phyloP scores from a whole-genome alignment of 305 asterid species.

The Striga hermonthica region DNA sequence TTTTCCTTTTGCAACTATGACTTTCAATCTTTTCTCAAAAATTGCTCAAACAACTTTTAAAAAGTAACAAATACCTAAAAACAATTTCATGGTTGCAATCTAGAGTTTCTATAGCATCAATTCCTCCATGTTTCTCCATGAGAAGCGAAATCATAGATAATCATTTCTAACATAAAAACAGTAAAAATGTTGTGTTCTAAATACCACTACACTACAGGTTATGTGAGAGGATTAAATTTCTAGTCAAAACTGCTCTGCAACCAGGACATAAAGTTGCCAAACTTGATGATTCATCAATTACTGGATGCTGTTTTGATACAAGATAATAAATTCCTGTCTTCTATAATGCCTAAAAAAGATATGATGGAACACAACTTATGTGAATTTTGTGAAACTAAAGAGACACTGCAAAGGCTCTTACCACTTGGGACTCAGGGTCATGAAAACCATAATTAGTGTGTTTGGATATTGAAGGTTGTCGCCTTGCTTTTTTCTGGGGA shows the following conservation, averaged over 20 bases:
- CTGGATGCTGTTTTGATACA: background rate
- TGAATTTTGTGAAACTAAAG: slow-evolving; percentile 26
- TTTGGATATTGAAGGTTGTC: slow-evolving; percentile 36
- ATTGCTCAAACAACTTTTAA: too few species aligned
- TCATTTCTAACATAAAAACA: slow-evolving; percentile 14
- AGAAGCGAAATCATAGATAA: slow-evolving; percentile 1
- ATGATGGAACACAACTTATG: slow-evolving; percentile 20
- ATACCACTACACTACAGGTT: slow-evolving; percentile 4
- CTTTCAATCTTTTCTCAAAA: too few species aligned
- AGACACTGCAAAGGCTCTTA: slow-evolving; percentile 36
- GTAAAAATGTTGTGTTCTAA: slow-evolving; percentile 15
- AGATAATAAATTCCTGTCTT: slow-evolving; percentile 3
- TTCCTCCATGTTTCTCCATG: slow-evolving; percentile 18
- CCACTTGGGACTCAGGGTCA: slow-evolving; percentile 49
- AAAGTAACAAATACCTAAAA: too few species aligned
- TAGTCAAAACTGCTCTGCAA: slow-evolving; percentile 17
- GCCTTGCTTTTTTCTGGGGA: slow-evolving; percentile 44
- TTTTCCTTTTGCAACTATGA: too few species aligned
- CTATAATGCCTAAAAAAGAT: slow-evolving; percentile 25
- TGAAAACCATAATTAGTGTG: slow-evolving; percentile 41
- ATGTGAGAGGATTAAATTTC: slow-evolving; percentile 16
- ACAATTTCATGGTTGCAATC: background rate
- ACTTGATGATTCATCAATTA: slow-evolving; percentile 6
- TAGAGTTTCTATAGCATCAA: slow-evolving; percentile 8
- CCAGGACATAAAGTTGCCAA: slow-evolving; percentile 15